Evolutionary conservation across 2,329 filamentous ascomycete genomes (phyloP).

Genomic region (Dryadomyces sulphureus): DNA sequence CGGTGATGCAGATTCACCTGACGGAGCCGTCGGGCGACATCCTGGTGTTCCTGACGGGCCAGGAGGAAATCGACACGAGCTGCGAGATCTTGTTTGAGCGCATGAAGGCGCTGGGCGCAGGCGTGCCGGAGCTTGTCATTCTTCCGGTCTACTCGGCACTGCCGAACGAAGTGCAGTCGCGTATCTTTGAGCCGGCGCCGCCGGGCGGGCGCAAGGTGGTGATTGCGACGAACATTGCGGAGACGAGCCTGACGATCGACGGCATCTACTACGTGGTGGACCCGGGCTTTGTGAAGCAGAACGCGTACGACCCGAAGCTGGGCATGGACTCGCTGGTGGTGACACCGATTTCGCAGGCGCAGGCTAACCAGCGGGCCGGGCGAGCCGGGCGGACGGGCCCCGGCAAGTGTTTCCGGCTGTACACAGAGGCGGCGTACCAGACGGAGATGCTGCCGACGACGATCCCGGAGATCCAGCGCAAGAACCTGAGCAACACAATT

Average conservation of each 20-base stretch:
- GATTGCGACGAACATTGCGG: slow-evolving; percentile 95
- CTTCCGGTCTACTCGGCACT: slow-evolving; percentile 92
- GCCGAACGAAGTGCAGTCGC: slow-evolving; percentile 83
- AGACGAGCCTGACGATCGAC: slow-evolving; percentile 96
- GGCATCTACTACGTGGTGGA: slow-evolving; percentile 96
- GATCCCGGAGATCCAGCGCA: slow-evolving; percentile 90
- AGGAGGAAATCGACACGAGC: slow-evolving; percentile 93
- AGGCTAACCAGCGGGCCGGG: slow-evolving; percentile 87
- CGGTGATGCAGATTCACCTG: slow-evolving; percentile 95
- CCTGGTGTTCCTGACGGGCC: slow-evolving; percentile 88
- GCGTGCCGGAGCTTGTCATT: slow-evolving; percentile 82
- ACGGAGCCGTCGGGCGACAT: slow-evolving; percentile 89
- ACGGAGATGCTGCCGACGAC: slow-evolving; percentile 94
- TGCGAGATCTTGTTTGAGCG: slow-evolving; percentile 88
- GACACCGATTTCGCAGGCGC: slow-evolving; percentile 90
- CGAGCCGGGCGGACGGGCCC: slow-evolving; percentile 88
- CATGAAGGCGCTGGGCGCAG: slow-evolving; percentile 87
- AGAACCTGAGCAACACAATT: slow-evolving; percentile 86
- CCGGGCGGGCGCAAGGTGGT: slow-evolving; percentile 81
- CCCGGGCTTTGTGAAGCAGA: slow-evolving; percentile 95
- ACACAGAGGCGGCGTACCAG: slow-evolving; percentile 90
- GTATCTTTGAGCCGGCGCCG: slow-evolving; percentile 87
- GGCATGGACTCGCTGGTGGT: slow-evolving; percentile 96
- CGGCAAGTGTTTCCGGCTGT: slow-evolving; percentile 89
- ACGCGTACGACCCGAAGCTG: slow-evolving; percentile 89